phyloP scores from a whole-genome alignment of 2,329 filamentous ascomycete genomes.

The Rutstroemia sp. region DNA sequence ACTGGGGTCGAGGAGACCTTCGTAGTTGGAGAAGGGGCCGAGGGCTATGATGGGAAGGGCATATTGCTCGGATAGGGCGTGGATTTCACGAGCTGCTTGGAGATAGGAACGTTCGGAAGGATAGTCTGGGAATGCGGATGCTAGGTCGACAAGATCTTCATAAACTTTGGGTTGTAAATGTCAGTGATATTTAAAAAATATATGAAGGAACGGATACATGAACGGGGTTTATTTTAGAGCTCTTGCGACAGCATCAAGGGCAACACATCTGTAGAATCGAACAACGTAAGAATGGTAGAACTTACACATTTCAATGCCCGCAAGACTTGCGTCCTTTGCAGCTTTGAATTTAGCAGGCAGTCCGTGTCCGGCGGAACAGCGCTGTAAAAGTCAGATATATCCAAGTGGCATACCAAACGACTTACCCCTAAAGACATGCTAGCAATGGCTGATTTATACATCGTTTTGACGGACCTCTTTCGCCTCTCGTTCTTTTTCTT shows the following conservation, averaged over 20 bases:
- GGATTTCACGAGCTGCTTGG: slow-evolving; percentile 49
- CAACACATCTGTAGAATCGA: not conserved
- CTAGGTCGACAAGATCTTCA: slow-evolving; percentile 63
- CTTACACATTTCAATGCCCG: slow-evolving; percentile 60
- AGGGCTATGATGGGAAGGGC: slow-evolving; percentile 46
- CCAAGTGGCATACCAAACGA: not conserved
- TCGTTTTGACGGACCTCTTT: slow-evolving; percentile 31
- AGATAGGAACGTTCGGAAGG: slow-evolving; percentile 38
- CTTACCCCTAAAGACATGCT: slow-evolving; percentile 64
- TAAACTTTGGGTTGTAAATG: slow-evolving; percentile 37
- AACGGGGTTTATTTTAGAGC: not conserved
- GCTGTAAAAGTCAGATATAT: not conserved
- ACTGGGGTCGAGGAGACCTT: slow-evolving; percentile 58
- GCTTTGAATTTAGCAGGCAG: slow-evolving; percentile 61
- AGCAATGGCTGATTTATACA: slow-evolving; percentile 59
- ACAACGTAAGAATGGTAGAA: not conserved
- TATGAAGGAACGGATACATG: not conserved
- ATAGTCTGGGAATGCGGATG: slow-evolving; percentile 28
- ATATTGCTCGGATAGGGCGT: slow-evolving; percentile 47
- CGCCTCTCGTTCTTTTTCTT: not conserved
- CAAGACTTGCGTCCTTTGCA: slow-evolving; percentile 56
- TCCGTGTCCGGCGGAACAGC: slow-evolving; percentile 38
- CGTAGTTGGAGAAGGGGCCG: slow-evolving; percentile 70
- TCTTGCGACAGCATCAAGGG: not conserved
- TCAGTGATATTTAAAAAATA: not conserved